These are phyloP conservation scores for Fusarium anthophilum DNA, from an alignment of 2,329 filamentous ascomycete species.

Conservation along the genomic window DNA sequence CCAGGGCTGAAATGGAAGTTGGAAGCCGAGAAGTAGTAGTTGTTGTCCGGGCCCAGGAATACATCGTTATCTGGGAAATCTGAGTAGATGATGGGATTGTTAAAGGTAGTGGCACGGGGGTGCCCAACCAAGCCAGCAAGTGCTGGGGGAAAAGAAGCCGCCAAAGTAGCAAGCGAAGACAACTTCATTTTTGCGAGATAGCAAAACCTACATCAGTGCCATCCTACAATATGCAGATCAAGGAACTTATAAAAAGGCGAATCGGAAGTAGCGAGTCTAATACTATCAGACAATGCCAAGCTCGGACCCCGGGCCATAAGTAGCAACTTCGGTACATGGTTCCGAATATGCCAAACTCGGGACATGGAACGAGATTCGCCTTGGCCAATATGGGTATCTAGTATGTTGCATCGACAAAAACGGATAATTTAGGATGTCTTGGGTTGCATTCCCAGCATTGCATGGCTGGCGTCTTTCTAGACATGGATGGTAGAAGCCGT, in stretches of 20 bases:
- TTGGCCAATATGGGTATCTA: too few relatives aligned
- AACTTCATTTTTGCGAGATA: background rate
- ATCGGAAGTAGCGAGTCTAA: background rate
- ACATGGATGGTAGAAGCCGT: background rate
- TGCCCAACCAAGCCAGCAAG: background rate
- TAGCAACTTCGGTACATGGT: slow-evolving; percentile 6
- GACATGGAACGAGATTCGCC: background rate
- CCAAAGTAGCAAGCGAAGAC: background rate
- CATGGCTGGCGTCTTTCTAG: background rate
- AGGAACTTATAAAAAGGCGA: background rate
- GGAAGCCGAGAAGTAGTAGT: slow-evolving; percentile 65
- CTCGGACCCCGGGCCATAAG: slow-evolving; percentile 6
- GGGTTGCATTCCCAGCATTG: background rate
- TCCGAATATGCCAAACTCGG: slow-evolving; percentile 3
- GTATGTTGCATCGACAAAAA: background rate
- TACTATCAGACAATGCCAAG: background rate
- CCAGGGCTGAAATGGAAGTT: slow-evolving; percentile 66
- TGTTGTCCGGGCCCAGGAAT: slow-evolving; percentile 58
- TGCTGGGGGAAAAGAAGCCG: background rate
- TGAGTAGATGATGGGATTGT: slow-evolving; percentile 64
- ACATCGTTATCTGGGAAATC: slow-evolving; percentile 66
- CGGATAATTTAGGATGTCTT: background rate
- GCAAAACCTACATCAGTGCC: rapidly evolving
- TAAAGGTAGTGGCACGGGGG: slow-evolving; percentile 6
- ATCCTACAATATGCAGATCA: rapidly evolving